These are phyloP conservation scores for Cordyceps cicadae DNA, from an alignment of 2,329 filamentous ascomycete species.

Conservation along the genomic window DNA sequence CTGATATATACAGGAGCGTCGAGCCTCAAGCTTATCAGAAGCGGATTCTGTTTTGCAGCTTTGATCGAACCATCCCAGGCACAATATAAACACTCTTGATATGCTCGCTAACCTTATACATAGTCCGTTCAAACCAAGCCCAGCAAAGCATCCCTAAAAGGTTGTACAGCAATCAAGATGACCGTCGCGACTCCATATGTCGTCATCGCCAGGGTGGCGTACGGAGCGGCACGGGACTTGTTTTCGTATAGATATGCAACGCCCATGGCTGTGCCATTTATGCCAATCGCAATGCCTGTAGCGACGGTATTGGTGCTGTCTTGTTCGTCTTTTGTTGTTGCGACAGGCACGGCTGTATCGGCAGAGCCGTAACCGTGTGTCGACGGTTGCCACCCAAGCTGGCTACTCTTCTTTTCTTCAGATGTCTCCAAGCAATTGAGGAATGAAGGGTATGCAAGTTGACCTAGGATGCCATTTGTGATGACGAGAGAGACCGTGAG, in stretches of 20 bases:
- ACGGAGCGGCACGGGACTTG: slow-evolving; percentile 43
- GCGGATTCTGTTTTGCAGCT: too few relatives aligned
- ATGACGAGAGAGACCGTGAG: slow-evolving; percentile 44
- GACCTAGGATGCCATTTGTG: slow-evolving; percentile 40
- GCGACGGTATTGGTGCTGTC: slow-evolving; percentile 35
- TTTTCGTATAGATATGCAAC: slow-evolving; percentile 49
- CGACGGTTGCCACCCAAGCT: slow-evolving; percentile 13
- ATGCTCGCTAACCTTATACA: background rate
- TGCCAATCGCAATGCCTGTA: slow-evolving; percentile 44
- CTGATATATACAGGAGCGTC: background rate
- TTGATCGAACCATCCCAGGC: too few relatives aligned
- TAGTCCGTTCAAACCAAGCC: slow-evolving; percentile 20
- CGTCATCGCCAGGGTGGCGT: slow-evolving; percentile 50
- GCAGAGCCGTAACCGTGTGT: background rate
- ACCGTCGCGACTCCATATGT: slow-evolving; percentile 49
- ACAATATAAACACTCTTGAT: background rate
- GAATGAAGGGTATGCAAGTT: slow-evolving; percentile 30
- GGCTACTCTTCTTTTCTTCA: background rate
- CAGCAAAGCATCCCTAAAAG: slow-evolving; percentile 33
- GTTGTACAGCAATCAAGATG: slow-evolving; percentile 41
- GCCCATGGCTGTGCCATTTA: slow-evolving; percentile 54
- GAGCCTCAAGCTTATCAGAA: background rate
- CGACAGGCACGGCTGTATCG: background rate
- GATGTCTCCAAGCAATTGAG: slow-evolving; percentile 19
- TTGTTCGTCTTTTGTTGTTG: background rate